Evolutionary conservation across 768 basidiomycete genomes (phyloP), one percentile per base, ranked within the genome.

Genomic region (Plicaturopsis crispa): DNA sequence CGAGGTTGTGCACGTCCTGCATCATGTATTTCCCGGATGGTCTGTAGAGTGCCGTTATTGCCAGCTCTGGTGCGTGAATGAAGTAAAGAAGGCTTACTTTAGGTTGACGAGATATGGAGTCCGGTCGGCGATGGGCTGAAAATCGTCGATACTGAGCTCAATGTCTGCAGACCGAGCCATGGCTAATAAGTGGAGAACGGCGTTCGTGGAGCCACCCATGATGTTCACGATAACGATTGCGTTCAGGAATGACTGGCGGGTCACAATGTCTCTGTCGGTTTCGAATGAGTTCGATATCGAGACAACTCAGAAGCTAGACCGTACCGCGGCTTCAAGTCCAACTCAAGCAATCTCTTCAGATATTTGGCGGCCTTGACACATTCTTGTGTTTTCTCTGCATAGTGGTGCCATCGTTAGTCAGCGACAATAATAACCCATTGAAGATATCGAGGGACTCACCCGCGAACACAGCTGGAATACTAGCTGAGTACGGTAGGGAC

Each of bases 21-120:
- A 92, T 91, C 51, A 82, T 79, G 57, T 88, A 92, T 62, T 77
- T 77, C 18, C 87, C 89, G 5, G 86, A 87, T 12, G 87, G 86
- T 62, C 80, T 82, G 39, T 4, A 36, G 1, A 30, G 14, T 11
- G 38, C 26, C 26, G 8, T 28, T 8, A 28, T 28, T 28, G 8
- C 26, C 26, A 28, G 26, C 14, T 20, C n/a, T 4, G 5, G 32
- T 16, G 31, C 31, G 23, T 5, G 23, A 31, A 10, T 14, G 10
- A 8, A 31, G 2, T 16, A 26, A 34, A 41, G 36, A 31, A 54
- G 55, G 63, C 62, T 40, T 54, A 75, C 76, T 78, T 87, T 44
- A 92, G 67, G 51, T 92, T 84, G n/a, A 83, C 84, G 4, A 92
- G 72, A 56, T 79, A 86, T 6, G 89, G 90, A 1, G 88, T 86